A percentile compares a stretch with the other conserved stretches of the same genome.
These are phyloP conservation scores for Chaetomiaceae sp. DNA, from an alignment of 2,329 filamentous ascomycete species.

Conservation along the genomic window DNA sequence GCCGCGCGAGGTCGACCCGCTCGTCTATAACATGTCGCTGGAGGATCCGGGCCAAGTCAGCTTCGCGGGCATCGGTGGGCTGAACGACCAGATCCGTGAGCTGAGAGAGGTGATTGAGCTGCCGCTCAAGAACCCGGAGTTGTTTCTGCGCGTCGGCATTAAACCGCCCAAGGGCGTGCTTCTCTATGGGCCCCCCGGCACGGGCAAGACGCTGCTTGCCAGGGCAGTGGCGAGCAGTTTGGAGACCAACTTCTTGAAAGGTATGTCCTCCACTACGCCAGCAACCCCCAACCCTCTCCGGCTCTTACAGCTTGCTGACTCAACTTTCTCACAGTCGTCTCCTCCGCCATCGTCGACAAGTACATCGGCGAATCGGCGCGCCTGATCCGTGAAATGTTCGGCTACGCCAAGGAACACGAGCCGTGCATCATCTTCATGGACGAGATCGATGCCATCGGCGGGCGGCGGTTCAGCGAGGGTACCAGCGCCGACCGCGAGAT, in stretches of 20 bases:
- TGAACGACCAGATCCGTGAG: slow-evolving; percentile 98
- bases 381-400: slow-evolving; percentile 98
- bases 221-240: slow-evolving; percentile 92
- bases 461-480: slow-evolving; percentile 92
- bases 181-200: slow-evolving; percentile 92
- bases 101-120: slow-evolving; percentile 96
- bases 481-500: slow-evolving; percentile 98
- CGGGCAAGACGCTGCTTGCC: slow-evolving; percentile 91
- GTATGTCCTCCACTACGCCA: slow-evolving; percentile 41
- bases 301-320: no score
- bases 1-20: slow-evolving; percentile 92
- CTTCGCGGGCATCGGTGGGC: slow-evolving; percentile 93
- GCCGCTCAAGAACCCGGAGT: slow-evolving; percentile 95
- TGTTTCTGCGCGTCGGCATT: slow-evolving; percentile 95
- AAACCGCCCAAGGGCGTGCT: slow-evolving; percentile 98
- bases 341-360: slow-evolving; percentile 98
- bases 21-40: slow-evolving; percentile 99
- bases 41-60: slow-evolving; percentile 97
- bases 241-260: slow-evolving; percentile 98
- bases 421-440: slow-evolving; percentile 99
- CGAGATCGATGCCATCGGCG: slow-evolving; percentile 98
- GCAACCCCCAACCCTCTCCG: no score
- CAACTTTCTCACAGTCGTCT: no score
- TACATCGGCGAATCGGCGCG: slow-evolving; percentile 98
- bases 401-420: slow-evolving; percentile 98